Conservation (phyloP, 371 early-diverging fungal species). For the Sporodiniella umbellata region DNA sequence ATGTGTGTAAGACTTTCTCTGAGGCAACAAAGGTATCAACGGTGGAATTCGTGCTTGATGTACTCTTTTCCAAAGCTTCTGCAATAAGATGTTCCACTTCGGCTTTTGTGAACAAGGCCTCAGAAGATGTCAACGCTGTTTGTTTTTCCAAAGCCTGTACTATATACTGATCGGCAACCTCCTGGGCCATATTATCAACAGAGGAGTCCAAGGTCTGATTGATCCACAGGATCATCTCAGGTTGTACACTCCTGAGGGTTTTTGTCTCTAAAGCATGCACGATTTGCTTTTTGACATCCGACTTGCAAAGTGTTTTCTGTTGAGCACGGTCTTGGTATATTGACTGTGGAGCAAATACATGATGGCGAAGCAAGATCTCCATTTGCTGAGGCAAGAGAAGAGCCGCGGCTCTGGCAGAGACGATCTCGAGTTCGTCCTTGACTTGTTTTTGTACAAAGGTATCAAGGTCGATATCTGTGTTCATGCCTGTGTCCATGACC, state of each 20-base stretch:
- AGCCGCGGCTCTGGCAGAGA: constrained; percentile 9
- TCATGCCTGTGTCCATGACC: constrained; percentile 17
- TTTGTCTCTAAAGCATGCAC: constrained; percentile 4
- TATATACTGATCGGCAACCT: too few species aligned
- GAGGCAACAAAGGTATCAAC: too few species aligned
- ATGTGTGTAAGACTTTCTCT: too few species aligned
- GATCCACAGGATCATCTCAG: neutral
- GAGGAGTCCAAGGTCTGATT: neutral
- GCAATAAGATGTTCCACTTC: too few species aligned
- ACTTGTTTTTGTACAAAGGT: constrained; percentile 5
- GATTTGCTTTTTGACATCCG: constrained; percentile 8
- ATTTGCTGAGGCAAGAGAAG: constrained; percentile 18
- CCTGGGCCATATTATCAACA: too few species aligned
- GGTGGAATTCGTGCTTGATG: too few species aligned
- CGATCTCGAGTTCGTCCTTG: constrained; percentile 5
- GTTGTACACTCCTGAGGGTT: constrained; percentile 5
- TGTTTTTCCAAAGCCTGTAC: too few species aligned
- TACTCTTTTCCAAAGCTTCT: too few species aligned
- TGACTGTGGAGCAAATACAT: neutral
- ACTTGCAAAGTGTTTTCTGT: constrained; percentile 8
- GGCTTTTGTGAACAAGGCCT: too few species aligned
- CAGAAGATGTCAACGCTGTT: too few species aligned
- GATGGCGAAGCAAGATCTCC: neutral
- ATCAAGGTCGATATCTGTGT: constrained; percentile 8
- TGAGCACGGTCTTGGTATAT: neutral